Base-by-base conservation (phyloP, 208 protist genomes). In the Trypanosoma platydactyli region DNA sequence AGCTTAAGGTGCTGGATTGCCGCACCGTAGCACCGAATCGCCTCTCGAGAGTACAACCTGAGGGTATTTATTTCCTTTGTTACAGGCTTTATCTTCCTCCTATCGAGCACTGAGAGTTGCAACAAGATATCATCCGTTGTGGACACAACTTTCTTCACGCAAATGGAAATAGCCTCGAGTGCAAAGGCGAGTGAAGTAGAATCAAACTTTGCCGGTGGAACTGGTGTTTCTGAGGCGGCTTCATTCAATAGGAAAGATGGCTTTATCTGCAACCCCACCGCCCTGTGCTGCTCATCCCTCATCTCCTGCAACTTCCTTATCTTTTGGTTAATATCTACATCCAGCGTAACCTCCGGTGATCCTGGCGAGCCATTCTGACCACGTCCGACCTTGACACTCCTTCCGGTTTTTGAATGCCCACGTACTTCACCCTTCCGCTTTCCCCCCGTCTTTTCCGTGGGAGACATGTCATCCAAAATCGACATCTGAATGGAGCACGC, bases 41-140 rank as follows among this genome's bases (percentile, higher is more conserved):
- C 51, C 63, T 89, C 76, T 15, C 48, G 42, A n/a, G 80, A 64
- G 71, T 88, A 78, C 27, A 76, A 73, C 16, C 50, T 52, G 51
- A 86, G 57, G 7, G 68, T 67, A 29, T 68, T 63, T 22, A 92
- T 64, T 20, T 79, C 64, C 9, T 77, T 74, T 40, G 73, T 49
- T 52, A 92, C 44, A 24, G 64, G 12, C 6, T 84, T 68, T 11
- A 55, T 38, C 58, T 86, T 76, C 4, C 64, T 75, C 22, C 68
- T 76, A 27, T 62, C 58, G n/a, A 82, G 74, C 44, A 83, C 79
- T 4, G 83, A 80, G 18, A 82, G 68, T 20, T 77, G 64, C 25
- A 92, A 64, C 70, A 87, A 91, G 6, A 94, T 76, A 20, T 72
- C 72, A 49, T 94, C 86, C 0, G 86, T 89, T 11, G 81, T 64